These are phyloP conservation scores for Theileria luwenshuni DNA, from an alignment of 169 alveolate species.

Conservation along the genomic window DNA sequence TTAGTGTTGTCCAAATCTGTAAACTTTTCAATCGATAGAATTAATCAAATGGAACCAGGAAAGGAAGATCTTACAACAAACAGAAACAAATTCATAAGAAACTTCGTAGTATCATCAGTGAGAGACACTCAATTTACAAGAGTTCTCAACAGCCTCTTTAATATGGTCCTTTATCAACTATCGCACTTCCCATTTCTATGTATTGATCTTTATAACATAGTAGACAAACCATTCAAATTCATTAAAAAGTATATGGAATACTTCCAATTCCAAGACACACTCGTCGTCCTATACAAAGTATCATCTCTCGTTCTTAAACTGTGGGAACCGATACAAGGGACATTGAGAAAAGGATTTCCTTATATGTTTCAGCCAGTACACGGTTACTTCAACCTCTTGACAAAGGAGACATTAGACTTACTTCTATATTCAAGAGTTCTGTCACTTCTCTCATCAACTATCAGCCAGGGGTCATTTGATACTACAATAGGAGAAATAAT, in stretches of 20 bases:
- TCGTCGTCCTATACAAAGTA: conserved; percentile 5
- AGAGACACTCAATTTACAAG: conserved; percentile 26
- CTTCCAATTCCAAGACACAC: conserved; percentile 33
- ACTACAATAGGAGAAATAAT: background rate
- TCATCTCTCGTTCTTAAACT: background rate
- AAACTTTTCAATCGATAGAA: conserved; percentile 38
- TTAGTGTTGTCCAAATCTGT: conserved; percentile 15
- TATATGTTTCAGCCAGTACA: background rate
- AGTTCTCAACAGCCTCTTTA: conserved; percentile 16
- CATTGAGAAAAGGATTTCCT: conserved; percentile 10
- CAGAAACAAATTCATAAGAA: background rate
- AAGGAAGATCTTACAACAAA: background rate
- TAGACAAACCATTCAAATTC: conserved; percentile 41
- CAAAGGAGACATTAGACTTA: background rate
- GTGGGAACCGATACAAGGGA: background rate
- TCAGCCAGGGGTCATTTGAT: conserved; percentile 20
- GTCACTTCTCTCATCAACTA: conserved; percentile 1
- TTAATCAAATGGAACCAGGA: background rate
- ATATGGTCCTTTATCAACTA: conserved; percentile 10
- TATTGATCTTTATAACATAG: conserved; percentile 18
- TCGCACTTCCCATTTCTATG: conserved; percentile 46
- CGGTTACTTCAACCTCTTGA: background rate
- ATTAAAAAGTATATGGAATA: conserved; percentile 26
- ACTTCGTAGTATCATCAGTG: conserved; percentile 41
- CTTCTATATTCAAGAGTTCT: background rate